phyloP scores from a whole-genome alignment of 2,329 filamentous ascomycete genomes.

The Fusarium sp. region DNA sequence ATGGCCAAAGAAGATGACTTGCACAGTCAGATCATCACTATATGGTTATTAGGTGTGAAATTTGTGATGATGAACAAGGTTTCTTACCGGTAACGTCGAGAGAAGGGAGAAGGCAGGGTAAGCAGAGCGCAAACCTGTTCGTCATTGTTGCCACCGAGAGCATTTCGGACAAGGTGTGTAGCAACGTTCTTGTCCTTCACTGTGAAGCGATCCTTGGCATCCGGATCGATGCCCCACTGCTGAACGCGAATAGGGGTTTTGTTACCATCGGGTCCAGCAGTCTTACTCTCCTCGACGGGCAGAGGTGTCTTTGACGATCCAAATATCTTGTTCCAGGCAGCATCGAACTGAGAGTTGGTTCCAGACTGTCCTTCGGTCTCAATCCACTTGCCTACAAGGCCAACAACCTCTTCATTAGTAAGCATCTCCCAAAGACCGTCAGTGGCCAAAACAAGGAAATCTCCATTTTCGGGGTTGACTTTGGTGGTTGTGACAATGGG shows the following conservation, averaged over 20 bases:
- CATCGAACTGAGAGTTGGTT: constrained; percentile 73
- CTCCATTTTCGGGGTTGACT: constrained; percentile 87
- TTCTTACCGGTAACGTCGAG: constrained; percentile 83
- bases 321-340: constrained; percentile 74
- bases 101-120: constrained; percentile 91
- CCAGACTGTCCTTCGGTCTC: constrained; percentile 73
- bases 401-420: constrained; percentile 97
- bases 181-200: constrained; percentile 96
- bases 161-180: constrained; percentile 94
- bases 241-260: constrained; percentile 87
- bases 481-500: constrained; percentile 94
- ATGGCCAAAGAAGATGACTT: constrained; percentile 98
- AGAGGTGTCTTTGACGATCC: constrained; percentile 65
- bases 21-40: constrained; percentile 94
- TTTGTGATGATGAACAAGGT: background rate
- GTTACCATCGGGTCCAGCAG: constrained; percentile 71
- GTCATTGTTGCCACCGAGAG: constrained; percentile 89
- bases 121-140: constrained; percentile 94
- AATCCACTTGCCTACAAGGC: constrained; percentile 95
- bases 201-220: constrained; percentile 83
- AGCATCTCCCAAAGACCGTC: constrained; percentile 99
- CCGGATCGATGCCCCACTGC: constrained; percentile 87
- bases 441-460: constrained; percentile 96
- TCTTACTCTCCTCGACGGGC: constrained; percentile 77
- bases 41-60: constrained; percentile 27